Percentiles rank a stretch among this genome's conserved stretches.
Evolutionary conservation across 257 asterid species (phyloP).

Genomic region (Ocimum tenuiflorum): DNA sequence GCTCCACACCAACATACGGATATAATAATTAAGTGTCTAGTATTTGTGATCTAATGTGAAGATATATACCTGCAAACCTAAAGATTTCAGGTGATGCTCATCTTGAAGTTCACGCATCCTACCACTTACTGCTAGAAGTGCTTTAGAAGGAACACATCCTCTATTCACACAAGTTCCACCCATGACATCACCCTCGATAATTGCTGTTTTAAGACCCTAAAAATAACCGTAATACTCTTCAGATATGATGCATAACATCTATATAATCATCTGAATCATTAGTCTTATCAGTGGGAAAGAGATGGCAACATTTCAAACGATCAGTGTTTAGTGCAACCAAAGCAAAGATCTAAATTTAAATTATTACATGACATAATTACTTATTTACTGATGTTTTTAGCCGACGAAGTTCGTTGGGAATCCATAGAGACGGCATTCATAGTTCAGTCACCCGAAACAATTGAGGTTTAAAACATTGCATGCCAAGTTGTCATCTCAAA

Average conservation of each 20-base stretch:
- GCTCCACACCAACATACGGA: background rate
- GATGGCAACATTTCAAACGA: background rate
- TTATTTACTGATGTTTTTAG: background rate
- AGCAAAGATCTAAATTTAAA: background rate
- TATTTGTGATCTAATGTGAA: background rate
- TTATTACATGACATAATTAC: background rate
- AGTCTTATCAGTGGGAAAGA: background rate
- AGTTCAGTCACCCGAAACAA: background rate
- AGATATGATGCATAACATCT: constrained; percentile 26
- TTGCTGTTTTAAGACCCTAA: constrained; percentile 84
- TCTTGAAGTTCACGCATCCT: constrained; percentile 57
- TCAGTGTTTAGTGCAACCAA: background rate
- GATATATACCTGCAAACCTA: constrained; percentile 45
- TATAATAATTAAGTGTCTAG: background rate
- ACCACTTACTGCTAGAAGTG: constrained; percentile 62
- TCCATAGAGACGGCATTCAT: background rate
- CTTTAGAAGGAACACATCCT: constrained; percentile 86
- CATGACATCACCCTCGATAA: constrained; percentile 72
- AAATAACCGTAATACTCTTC: background rate
- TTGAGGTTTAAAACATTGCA: background rate
- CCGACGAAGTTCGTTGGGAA: background rate
- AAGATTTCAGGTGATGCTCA: constrained; percentile 53
- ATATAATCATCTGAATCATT: background rate
- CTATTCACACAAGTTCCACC: constrained; percentile 91
- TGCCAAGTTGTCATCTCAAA: background rate